Base-by-base conservation (phyloP, 345 rosid genomes). In the Citrus mangshanensis region DNA sequence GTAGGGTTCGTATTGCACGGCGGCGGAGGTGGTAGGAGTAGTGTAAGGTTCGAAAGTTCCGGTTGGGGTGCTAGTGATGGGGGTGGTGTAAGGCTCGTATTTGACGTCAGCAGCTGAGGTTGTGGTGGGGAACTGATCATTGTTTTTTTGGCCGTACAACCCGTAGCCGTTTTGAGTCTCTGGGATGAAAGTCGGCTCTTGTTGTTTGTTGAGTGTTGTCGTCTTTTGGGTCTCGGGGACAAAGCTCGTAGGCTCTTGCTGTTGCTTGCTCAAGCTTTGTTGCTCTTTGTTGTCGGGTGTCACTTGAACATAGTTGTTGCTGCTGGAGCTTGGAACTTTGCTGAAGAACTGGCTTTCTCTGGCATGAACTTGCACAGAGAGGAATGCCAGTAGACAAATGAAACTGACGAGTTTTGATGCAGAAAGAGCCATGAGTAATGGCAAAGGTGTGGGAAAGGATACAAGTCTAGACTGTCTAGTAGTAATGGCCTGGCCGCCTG, bases 151-250 rank as follows among this genome's bases (percentile, higher is more conserved):
- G 10, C 91, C 88, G 22, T 89, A 89, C 5, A 89, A 84, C 27
- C 94, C 94, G 6, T 89, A 91, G 28, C 86, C 89, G 56, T 84
- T 86, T 59, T 79, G 76, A 78, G 88, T 79, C 79, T 90, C 83
- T 2, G 81, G 77, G 65, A 61, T n/a, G 54, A 72, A 76, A 3
- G 35, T 54, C 2, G 82, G 85, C 19, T 86, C 84, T 34, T 70
- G 67, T n/a, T 80, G 80, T 71, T 79, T 79, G 9, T 79, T 73
- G 61, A 25, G 35, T n/a, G 58, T 54, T 5, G 62, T 66, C n/a
- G 9, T 49, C n/a, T 58, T 70, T 24, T 51, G 58, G 51, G 24
- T 80, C 42, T 73, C 72, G 5, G 78, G 72, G 2, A 49, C 21
- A 40, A 46, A 65, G 32, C 27, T 6, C 1, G 58, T 54, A 60